Conservation (phyloP, 2,329 filamentous ascomycete genomes). For the Claviceps maximensis region DNA sequence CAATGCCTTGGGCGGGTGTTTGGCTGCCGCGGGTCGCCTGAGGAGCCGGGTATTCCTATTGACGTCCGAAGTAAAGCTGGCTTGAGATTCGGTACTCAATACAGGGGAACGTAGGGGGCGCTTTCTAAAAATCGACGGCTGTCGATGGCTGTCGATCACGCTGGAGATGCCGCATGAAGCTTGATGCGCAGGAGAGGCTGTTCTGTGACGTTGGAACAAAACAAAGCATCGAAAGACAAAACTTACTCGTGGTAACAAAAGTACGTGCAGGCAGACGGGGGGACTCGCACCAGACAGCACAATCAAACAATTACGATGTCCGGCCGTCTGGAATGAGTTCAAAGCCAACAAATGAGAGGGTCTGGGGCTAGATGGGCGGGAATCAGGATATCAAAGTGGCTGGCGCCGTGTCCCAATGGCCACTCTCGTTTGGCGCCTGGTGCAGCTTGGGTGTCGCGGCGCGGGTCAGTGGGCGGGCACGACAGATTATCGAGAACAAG, state of each 20-base stretch:
- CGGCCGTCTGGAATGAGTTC: neutral
- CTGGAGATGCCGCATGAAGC: no score
- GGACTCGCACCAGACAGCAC: neutral
- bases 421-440: neutral
- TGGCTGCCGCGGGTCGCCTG: no score
- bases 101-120: neutral
- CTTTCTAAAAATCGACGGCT: neutral
- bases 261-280: neutral
- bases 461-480: neutral
- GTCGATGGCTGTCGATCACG: no score
- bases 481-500: neutral
- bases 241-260: neutral
- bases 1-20: neutral
- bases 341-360: neutral
- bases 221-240: neutral
- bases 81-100: neutral
- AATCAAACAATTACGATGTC: neutral
- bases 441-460: neutral
- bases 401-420: conserved; percentile 2
- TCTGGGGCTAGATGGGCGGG: no score
- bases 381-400: neutral
- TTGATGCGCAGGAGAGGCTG: neutral
- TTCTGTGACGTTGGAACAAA: neutral
- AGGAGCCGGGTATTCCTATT: neutral
- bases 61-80: neutral